Evolutionary conservation across 2,329 filamentous ascomycete genomes (phyloP), one percentile per base, ranked within the genome.

Genomic region (Tolypocladium ovalisporum): DNA sequence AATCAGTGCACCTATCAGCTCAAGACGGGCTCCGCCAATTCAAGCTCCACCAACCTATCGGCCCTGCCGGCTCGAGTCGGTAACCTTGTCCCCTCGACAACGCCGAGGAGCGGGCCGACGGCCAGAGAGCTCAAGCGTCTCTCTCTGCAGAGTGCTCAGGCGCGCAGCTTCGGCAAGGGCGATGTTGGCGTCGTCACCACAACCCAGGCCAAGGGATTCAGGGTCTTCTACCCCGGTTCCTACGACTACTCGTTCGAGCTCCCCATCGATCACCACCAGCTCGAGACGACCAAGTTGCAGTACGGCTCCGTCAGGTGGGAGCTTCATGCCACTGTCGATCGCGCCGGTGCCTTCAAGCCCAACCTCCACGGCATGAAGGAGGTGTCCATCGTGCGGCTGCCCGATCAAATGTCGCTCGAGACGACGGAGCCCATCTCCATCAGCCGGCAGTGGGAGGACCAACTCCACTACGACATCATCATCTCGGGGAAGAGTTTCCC

Each of bases 401-500:
- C 92, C 0, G 85, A 93, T 54, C 90, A 96, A 71, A 83, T 91
- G 52, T 96, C 91, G 0, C 77, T 96, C 29, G 92, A 97, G 71
- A 90, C 90, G 71, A 87, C 91, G 32, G 92, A 97, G 68, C 92
- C 92, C 3, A 96, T 97, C 65, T 93, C 91, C 13, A 96, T 97
- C 66, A 93, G 89, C 62, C 81, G 92, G 24, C 91, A 90, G 61
- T 97, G 92, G 92, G 92, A 97, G 69, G 91, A 97, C 64, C 92
- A 96, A 67, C 77, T 97, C 36, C 90, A 95, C 67, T 97, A 97
- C 73, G 92, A 97, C 66, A 96, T 97, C 64, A 87, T 96, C 68
- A 96, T 97, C 56, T 96, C 91, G 1, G 92, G 92, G 56, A 96
- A 96, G 78, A 95, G 91, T 0, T 97, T 97, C 59, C 90, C 92